Conservation (phyloP, 2,329 filamentous ascomycete genomes). For the Aspergillus melleus region DNA sequence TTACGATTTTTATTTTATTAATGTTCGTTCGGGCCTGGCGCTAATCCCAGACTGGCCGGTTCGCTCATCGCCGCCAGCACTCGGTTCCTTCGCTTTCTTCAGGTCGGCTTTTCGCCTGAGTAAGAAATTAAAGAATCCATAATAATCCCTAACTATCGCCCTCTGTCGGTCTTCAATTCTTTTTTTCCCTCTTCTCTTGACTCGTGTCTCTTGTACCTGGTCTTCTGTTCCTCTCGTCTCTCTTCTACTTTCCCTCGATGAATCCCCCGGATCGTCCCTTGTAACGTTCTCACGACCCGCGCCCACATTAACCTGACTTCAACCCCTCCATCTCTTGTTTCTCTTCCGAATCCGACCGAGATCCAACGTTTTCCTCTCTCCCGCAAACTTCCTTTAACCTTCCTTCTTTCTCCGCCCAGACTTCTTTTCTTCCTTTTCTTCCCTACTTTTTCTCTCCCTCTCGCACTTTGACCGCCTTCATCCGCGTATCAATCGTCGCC, state of each 20-base stretch:
- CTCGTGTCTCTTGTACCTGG: no score
- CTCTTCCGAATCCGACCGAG: conserved; percentile 24
- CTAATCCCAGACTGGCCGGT: conserved; percentile 3
- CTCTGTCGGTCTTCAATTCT: not conserved
- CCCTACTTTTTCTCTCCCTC: conserved; percentile 1
- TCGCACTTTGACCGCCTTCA: conserved; percentile 12
- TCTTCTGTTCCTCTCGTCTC: not conserved
- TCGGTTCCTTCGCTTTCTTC: conserved; percentile 1
- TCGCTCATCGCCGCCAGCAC: not conserved
- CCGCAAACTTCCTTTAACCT: conserved; percentile 42
- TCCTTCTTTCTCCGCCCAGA: conserved; percentile 18
- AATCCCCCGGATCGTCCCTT: not conserved
- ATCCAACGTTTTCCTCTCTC: conserved; percentile 14
- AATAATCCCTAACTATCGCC: not conserved
- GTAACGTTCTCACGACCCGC: not conserved
- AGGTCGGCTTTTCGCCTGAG: conserved; percentile 4
- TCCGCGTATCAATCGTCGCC: conserved; percentile 7
- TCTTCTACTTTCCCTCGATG: not conserved
- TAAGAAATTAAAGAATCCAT: conserved; percentile 2
- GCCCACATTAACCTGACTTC: not conserved
- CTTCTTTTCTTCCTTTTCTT: not conserved
- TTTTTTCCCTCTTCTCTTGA: no score
- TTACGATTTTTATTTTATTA: not conserved
- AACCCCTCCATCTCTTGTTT: conserved; percentile 6
- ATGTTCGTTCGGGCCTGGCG: conserved; percentile 11